phyloP scores from a whole-genome alignment of 2,329 filamentous ascomycete genomes.

The Fusarium nodosum region DNA sequence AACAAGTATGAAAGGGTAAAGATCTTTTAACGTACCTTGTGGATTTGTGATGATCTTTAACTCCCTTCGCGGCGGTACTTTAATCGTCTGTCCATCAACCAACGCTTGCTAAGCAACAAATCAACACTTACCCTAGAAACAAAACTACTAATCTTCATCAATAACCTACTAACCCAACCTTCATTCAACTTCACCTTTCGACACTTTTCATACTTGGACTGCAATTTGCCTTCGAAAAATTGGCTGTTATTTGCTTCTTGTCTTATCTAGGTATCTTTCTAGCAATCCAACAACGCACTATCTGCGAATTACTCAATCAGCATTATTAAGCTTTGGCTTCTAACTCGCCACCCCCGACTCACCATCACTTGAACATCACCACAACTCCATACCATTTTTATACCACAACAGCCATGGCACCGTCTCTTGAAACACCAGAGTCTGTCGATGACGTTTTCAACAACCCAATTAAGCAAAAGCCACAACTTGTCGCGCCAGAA shows the following conservation, averaged over 20 bases:
- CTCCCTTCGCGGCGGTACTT: conserved; percentile 9
- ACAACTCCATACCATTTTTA: conserved; percentile 3
- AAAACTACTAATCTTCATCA: conserved; percentile 10
- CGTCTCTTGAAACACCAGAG: conserved; percentile 80
- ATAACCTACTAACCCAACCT: neutral
- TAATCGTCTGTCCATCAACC: neutral
- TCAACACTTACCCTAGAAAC: conserved; percentile 44
- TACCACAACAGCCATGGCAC: conserved; percentile 73
- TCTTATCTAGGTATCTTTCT: neutral
- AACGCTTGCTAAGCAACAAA: conserved; percentile 43
- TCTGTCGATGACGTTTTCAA: conserved; percentile 77
- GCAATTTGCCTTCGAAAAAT: neutral
- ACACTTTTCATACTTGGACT: neutral
- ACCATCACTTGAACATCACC: conserved; percentile 1
- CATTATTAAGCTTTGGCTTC: conserved; percentile 45
- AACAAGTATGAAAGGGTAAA: neutral
- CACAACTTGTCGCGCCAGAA: conserved; percentile 91
- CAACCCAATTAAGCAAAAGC: conserved; percentile 81
- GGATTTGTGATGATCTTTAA: neutral
- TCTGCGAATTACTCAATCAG: neutral
- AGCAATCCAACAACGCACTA: neutral
- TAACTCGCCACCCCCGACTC: conserved; percentile 39
- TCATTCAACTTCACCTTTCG: neutral
- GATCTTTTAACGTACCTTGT: neutral
- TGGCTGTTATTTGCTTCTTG: neutral